phyloP scores from a whole-genome alignment of 1,139 yeast species.

The Suhomyces bolitotheri region DNA sequence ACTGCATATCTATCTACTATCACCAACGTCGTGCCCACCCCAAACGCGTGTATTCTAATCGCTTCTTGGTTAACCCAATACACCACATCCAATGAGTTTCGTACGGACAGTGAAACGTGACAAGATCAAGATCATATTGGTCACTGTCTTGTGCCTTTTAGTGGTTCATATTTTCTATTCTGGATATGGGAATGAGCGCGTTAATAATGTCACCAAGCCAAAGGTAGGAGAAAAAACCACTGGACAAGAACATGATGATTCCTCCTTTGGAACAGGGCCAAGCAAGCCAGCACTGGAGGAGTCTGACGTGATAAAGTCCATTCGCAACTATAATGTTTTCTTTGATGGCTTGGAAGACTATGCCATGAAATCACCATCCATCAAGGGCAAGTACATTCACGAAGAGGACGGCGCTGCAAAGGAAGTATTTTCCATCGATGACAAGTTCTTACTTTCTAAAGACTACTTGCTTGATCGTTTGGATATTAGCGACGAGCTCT shows the following conservation, averaged over 20 bases:
- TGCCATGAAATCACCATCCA: constrained; percentile 29
- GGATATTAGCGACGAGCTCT: constrained; percentile 36
- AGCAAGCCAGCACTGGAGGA: constrained; percentile 2
- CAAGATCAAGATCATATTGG: constrained; percentile 13
- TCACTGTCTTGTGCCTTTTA: constrained; percentile 6
- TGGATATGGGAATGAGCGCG: neutral
- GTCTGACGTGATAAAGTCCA: constrained; percentile 7
- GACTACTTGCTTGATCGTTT: constrained; percentile 41
- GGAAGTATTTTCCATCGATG: constrained; percentile 29
- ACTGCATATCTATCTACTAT: too few relatives aligned
- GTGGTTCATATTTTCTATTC: constrained; percentile 1
- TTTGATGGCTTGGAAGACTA: constrained; percentile 34
- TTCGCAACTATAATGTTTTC: constrained; percentile 35
- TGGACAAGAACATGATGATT: too few relatives aligned
- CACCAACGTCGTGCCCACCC: too few relatives aligned
- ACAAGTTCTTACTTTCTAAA: constrained; percentile 36
- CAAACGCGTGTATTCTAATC: too few relatives aligned
- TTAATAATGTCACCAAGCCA: neutral
- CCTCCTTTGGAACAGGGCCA: constrained; percentile 1
- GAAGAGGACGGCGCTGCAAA: constrained; percentile 27
- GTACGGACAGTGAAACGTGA: constrained; percentile 14
- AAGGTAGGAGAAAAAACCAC: too few relatives aligned
- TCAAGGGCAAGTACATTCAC: constrained; percentile 36
- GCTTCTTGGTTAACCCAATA: too few relatives aligned
- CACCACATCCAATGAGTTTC: constrained; percentile 13